Base-by-base conservation (phyloP, 2,329 filamentous ascomycete species). In the Aureobasidium musti region DNA sequence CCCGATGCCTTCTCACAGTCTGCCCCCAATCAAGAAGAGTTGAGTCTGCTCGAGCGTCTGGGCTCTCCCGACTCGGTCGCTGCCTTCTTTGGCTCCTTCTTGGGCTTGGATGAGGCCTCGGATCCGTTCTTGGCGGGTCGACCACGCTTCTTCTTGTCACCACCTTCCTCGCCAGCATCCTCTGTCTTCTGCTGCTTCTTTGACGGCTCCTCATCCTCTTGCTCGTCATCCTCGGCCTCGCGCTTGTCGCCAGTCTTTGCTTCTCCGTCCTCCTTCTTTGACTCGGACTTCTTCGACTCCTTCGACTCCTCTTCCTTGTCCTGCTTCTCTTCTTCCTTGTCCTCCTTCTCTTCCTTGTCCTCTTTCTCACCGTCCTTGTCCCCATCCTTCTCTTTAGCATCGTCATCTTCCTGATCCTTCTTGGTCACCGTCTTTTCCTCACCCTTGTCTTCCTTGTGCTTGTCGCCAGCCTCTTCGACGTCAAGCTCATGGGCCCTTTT, bases 401-500 rank as follows among this genome's bases (percentile, higher is more conserved):
- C 33, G 33, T 35, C 33, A 35, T 35, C 33, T 10, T 70, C 68
- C 26, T 63, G 65, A 8, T 52, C 45, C 21, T 60, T 26, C 63
- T 64, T 45, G 26, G 45, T 49, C 37, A 64, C 69, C 7, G 63
- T 68, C 67, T 73, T 71, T 67, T 73, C 71, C 57, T 73, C 72
- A 17, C 68, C 68, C 43, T 70, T 57, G 30, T 50, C 66, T 33
- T 78, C 75, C 64, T 80, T 77, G 68, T 79, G 74, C 66, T 80
- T 75, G 33, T 76, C 73, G 39, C 72, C 76, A 68, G 80, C 80
- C 71, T 83, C 73, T 66, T 87, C 84, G 39, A 88, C 79, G 3
- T 82, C 81, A 14, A 89, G 77, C 76, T 89, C 87, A 50, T 81
- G 83, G 14, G 86, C 84, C 69, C 81, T 81, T 78, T 89, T 88